These are phyloP conservation scores for Extremus antarcticus DNA, from an alignment of 495 filamentous ascomycete genomes.

Conservation along the genomic window DNA sequence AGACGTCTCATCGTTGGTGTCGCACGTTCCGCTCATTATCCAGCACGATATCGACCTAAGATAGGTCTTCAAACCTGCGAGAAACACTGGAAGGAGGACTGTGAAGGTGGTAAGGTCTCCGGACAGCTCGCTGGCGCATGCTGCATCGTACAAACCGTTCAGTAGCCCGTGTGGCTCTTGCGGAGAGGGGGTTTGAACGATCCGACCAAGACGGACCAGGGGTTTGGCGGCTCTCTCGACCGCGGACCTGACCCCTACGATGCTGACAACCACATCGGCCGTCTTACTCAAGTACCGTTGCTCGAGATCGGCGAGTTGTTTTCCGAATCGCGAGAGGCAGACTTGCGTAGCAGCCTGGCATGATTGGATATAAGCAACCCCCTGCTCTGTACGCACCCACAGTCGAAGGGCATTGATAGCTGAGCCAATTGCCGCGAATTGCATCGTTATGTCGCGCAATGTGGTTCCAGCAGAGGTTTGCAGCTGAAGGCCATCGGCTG, in stretches of 20 bases:
- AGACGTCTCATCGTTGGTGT: slow-evolving; percentile 44
- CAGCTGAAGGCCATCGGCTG: not conserved
- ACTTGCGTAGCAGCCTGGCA: slow-evolving; percentile 41
- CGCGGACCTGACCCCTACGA: slow-evolving; percentile 53
- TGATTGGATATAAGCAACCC: slow-evolving; percentile 42
- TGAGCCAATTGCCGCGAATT: slow-evolving; percentile 37
- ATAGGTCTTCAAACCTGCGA: slow-evolving; percentile 74
- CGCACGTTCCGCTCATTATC: slow-evolving; percentile 72
- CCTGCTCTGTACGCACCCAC: slow-evolving; percentile 34
- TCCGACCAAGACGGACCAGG: slow-evolving; percentile 11
- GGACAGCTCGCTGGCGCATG: slow-evolving; percentile 56
- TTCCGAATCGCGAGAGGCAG: slow-evolving; percentile 36
- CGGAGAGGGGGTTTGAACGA: not conserved
- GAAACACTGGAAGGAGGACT: slow-evolving; percentile 58
- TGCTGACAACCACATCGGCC: slow-evolving; percentile 33
- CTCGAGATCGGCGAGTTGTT: slow-evolving; percentile 35
- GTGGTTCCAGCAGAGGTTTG: slow-evolving; percentile 8
- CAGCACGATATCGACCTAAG: slow-evolving; percentile 66
- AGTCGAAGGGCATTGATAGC: slow-evolving; percentile 39
- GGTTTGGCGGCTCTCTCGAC: slow-evolving; percentile 33
- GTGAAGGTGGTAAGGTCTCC: slow-evolving; percentile 50
- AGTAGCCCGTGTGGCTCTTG: slow-evolving; percentile 46
- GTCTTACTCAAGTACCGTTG: slow-evolving; percentile 33
- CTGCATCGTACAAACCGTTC: slow-evolving; percentile 60
- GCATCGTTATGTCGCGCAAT: slow-evolving; percentile 33